A percentile compares a stretch with the other conserved stretches of the same genome.
Evolutionary conservation across 2,329 filamentous ascomycete genomes (phyloP).

Genomic region (Talaromyces atroroseus): DNA sequence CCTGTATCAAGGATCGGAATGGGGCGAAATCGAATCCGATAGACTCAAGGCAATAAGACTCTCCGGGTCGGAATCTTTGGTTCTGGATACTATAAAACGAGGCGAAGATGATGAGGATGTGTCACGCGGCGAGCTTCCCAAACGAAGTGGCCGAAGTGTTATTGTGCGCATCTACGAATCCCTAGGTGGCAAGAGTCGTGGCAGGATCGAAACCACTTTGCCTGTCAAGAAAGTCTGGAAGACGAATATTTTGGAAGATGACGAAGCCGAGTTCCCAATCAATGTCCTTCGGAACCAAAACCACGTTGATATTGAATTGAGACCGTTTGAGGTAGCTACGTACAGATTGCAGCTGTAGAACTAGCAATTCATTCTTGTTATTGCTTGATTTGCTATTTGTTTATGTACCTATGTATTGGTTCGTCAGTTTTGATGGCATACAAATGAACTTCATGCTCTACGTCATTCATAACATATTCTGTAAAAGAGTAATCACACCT

Average conservation of each 20-base stretch:
- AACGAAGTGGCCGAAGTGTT: conserved; percentile 68
- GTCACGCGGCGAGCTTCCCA: conserved; percentile 53
- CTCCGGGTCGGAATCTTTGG: conserved; percentile 60
- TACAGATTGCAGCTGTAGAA: conserved; percentile 58
- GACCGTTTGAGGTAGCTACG: conserved; percentile 81
- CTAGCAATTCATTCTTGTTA: not conserved
- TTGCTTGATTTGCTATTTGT: not conserved
- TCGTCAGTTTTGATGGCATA: not conserved
- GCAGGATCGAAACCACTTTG: conserved; percentile 62
- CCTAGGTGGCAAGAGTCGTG: conserved; percentile 73
- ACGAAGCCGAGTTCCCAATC: conserved; percentile 60
- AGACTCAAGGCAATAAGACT: conserved; percentile 58
- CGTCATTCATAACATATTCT: not conserved
- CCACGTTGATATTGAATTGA: conserved; percentile 59
- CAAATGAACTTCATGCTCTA: not conserved
- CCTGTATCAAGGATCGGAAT: conserved; percentile 1
- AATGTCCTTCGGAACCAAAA: conserved; percentile 19
- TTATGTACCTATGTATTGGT: not conserved
- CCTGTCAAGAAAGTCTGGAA: conserved; percentile 72
- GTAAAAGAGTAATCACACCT: not conserved
- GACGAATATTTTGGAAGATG: conserved; percentile 85
- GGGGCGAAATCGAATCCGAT: conserved; percentile 22
- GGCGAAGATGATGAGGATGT: conserved; percentile 80
- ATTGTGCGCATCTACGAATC: conserved; percentile 84
- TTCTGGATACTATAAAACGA: conserved; percentile 87